Evolutionary conservation across 1,139 yeast species (phyloP).

Genomic region (Candida tropicalis): DNA sequence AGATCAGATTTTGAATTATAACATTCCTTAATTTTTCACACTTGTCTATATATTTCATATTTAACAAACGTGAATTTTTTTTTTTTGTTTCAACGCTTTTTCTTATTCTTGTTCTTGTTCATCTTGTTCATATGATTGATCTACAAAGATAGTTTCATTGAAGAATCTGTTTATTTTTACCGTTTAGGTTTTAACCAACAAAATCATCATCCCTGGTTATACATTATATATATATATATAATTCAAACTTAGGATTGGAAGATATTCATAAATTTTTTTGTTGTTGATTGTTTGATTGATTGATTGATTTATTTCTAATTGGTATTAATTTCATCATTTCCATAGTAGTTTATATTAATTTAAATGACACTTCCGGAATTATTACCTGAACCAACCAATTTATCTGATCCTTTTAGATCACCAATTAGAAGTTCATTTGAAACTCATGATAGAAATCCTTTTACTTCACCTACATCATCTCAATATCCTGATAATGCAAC

Average conservation of each 20-base stretch:
- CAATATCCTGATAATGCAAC: not conserved
- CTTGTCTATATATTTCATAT: too few relatives aligned
- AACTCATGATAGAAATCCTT: not conserved
- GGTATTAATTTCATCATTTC: not conserved
- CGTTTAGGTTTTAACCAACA: not conserved
- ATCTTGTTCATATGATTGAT: not conserved
- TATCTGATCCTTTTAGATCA: not conserved
- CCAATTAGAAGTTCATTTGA: not conserved
- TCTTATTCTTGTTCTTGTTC: constrained; percentile 1
- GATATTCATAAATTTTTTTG: not conserved
- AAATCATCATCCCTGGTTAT: too few relatives aligned
- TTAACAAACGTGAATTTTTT: too few relatives aligned
- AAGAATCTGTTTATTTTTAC: not conserved
- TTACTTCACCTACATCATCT: not conserved
- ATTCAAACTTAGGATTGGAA: too few relatives aligned
- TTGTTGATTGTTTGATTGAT: not conserved
- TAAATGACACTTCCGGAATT: constrained; percentile 3
- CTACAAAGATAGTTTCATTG: not conserved
- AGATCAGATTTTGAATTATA: not conserved
- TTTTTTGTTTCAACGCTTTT: not conserved
- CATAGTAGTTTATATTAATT: too few relatives aligned
- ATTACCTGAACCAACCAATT: not conserved
- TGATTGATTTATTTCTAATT: too few relatives aligned
- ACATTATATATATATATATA: too few relatives aligned
- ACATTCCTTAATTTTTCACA: constrained; percentile 2